Base-by-base conservation (phyloP, 2,329 filamentous ascomycete species). In the Zelopaecilomyces penicillatus region DNA sequence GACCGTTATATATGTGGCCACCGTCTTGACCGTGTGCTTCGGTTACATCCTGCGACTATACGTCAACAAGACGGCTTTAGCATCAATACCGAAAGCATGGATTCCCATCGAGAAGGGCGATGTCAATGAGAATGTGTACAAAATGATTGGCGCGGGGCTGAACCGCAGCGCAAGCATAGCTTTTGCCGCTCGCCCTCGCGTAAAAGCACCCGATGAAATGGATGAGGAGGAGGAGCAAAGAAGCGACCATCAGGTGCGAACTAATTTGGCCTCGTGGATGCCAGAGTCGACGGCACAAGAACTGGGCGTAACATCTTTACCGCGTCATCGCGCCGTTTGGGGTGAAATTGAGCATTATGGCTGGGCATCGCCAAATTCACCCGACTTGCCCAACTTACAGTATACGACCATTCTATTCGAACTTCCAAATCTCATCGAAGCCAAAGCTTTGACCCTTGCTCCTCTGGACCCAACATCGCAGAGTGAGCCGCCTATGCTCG, bases 401-500 rank as follows among this genome's bases (percentile, higher is more conserved):
- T 97, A 95, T 63, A 76, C 74, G 54, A 80, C 81, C 2, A 87
- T 98, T 27, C 73, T 96, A 12, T 74, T 77, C 33, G 91, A 97
- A 64, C 73, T 98, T 27, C 87, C 90, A 1, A 84, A 94, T 58
- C 74, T 97, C 29, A 86, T 97, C 50, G 91, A 97, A 68, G 91
- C 87, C 7, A 91, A 91, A 62, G 91, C 89, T 1, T 80, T 96
- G n/a, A 89, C 87, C 0, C 75, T 95, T 33, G 87, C 85, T 0
- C 87, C 83, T 30, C 69, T 72, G 1, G 71, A 67, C 51, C 68
- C 62, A 32, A 63, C 57, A 31, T 68, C 67, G 12, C 55, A 56
- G 32, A 55, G 57, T 12, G 63, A 64, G 3, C 64, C 66, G 6
- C 67, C 65, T 11, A 58, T 73, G 26, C 75, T 85, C 2, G 83